Evolutionary conservation across 2,329 filamentous ascomycete species (phyloP).

Genomic region (Fusarium dimerum): DNA sequence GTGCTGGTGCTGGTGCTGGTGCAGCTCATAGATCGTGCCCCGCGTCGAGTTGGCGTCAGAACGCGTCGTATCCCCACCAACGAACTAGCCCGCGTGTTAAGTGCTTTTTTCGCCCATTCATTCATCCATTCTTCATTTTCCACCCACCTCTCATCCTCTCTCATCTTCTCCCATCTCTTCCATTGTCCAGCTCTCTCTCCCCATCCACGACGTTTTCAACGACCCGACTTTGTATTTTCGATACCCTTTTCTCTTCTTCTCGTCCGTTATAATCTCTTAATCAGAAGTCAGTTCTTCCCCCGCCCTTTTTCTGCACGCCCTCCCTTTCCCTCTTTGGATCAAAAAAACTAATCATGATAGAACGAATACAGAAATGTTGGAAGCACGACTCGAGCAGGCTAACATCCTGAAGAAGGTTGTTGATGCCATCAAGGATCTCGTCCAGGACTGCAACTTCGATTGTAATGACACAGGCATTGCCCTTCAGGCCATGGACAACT

Average conservation of each 20-base stretch:
- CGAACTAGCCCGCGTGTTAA: conserved; percentile 13
- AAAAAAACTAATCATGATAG: conserved; percentile 10
- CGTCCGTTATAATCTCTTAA: background rate
- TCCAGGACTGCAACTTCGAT: conserved; percentile 99
- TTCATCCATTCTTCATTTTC: conserved; percentile 13
- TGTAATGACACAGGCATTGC: conserved; percentile 99
- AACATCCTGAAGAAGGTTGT: conserved; percentile 96
- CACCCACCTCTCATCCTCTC: conserved; percentile 1
- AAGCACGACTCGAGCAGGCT: conserved; percentile 96
- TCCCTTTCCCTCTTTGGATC: background rate
- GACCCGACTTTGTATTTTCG: background rate
- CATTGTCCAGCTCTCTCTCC: conserved; percentile 2
- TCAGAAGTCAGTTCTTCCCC: background rate
- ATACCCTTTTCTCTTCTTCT: background rate
- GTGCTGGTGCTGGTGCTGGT: background rate
- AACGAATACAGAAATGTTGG: conserved; percentile 68
- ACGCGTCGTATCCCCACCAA: conserved; percentile 11
- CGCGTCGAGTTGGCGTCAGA: background rate
- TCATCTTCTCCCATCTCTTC: background rate
- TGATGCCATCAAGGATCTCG: conserved; percentile 98
- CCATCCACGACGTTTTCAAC: background rate
- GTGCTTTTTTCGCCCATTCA: conserved; percentile 8
- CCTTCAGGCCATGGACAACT: conserved; percentile 99
- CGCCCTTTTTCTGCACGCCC: background rate
- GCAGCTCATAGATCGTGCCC: background rate